These are phyloP conservation scores for Alternaria incomplexa DNA, from an alignment of 2,329 filamentous ascomycete species.

Conservation along the genomic window DNA sequence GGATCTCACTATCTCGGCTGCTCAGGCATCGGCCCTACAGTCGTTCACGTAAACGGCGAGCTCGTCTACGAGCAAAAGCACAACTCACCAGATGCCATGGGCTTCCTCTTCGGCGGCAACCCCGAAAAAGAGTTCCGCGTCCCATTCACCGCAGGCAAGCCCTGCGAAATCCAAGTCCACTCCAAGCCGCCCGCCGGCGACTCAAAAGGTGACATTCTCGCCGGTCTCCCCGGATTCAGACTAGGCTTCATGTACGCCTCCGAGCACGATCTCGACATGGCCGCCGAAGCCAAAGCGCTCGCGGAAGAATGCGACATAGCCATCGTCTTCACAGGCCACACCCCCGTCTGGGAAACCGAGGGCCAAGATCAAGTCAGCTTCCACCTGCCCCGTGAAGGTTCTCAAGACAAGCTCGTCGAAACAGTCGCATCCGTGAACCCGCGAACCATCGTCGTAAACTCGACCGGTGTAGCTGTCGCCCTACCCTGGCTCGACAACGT, in stretches of 20 bases:
- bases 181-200: slow-evolving; percentile 63
- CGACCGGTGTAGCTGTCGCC: slow-evolving; percentile 75
- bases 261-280: slow-evolving; percentile 39
- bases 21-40: slow-evolving; percentile 43
- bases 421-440: slow-evolving; percentile 71
- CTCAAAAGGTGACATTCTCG: slow-evolving; percentile 28
- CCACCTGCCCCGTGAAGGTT: slow-evolving; percentile 61
- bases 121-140: slow-evolving; percentile 67
- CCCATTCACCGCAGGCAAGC: slow-evolving; percentile 63
- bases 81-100: slow-evolving; percentile 65
- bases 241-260: slow-evolving; percentile 42
- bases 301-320: slow-evolving; percentile 38
- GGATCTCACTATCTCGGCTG: slow-evolving; percentile 43
- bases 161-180: slow-evolving; percentile 65
- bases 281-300: slow-evolving; percentile 30
- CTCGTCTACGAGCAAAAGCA: slow-evolving; percentile 44
- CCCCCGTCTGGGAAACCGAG: slow-evolving; percentile 55
- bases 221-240: slow-evolving; percentile 40
- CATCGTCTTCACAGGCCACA: slow-evolving; percentile 45
- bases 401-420: slow-evolving; percentile 68
- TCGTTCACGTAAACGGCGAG: slow-evolving; percentile 34
- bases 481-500: slow-evolving; percentile 68
- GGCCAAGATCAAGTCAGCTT: slow-evolving; percentile 65
- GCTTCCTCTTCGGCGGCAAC: slow-evolving; percentile 70
- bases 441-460: slow-evolving; percentile 74